Base-by-base conservation (phyloP, 306 rosid genomes). In the Vigna nakashimae region DNA sequence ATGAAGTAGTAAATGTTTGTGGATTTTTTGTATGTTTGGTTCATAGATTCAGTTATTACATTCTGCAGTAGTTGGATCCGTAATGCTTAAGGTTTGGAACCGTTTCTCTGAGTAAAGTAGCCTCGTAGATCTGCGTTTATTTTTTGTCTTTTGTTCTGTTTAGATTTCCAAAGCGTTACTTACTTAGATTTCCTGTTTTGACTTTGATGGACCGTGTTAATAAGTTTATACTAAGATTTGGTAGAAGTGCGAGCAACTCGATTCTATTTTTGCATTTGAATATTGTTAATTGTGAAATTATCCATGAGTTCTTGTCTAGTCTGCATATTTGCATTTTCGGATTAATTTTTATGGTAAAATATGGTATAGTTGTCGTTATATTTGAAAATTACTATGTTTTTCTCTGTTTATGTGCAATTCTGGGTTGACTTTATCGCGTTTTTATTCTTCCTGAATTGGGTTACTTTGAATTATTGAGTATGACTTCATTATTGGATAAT, bases 1-100 rank as follows among this genome's bases (percentile, higher is more conserved):
- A 17, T 9, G 2, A 70, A 36, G 43, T 53, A 42, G 10, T 14
- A 26, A 4, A 43, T 43, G 11, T 53, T 81, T 49, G 7, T 60
- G 2, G 34, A 75, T 68, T 59, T 43, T 50, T 18, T 9, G 24
- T 38, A 18, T 38, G 20, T 55, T 51, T 38, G 7, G 46, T 56
- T 68, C 32, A 2, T 50, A n/a, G 78, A 79, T 75, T 78, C 32
- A 24, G 14, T 24, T 60, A 13, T 74, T 71, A 51, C 73, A 69
- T 75, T 69, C 12, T 57, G 11, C 3, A 9, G 50, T 83, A 57
- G 52, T 78, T 70, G 82, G 90, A 87, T 85, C 84, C 76, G 74
- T 72, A n/a, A 48, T n/a, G 20, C 48, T 76, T 55, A 52, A 11
- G 28, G 67, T 76, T 72, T 24, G 14, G 51, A 78, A 65, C 48